Base-by-base conservation (phyloP, 106 monocot genomes). In the Dendrobium catenatum region DNA sequence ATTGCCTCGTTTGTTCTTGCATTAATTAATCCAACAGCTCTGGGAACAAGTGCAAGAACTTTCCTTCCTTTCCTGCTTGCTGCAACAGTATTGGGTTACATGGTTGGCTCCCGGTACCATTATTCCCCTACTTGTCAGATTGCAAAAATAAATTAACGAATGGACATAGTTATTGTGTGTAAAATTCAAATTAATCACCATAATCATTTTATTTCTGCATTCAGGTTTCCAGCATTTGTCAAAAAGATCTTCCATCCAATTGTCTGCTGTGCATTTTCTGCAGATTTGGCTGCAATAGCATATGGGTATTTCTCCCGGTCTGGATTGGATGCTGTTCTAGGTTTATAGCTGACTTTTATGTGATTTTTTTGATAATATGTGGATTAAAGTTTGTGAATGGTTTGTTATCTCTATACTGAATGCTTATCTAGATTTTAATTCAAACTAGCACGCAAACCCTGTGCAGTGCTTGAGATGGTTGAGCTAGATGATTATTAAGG, bases 171-270 rank as follows among this genome's bases (percentile, higher is more conserved):
- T 44, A 0, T 74, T 42, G 49, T n/a, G 0, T 27, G 15, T 24
- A 26, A 22, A 47, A 49, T 42, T n/a, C 26, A 9, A 76, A 76
- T 49, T 15, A 15, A 49, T 26, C 49, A 76, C 49, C 22, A 26
- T 3, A 40, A 56, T 19, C 48, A 13, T 78, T 24, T 46, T 67
- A 78, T 72, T 41, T 59, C 42, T 42, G 70, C 19, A 19, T 81
- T 83, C 86, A 98, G 98, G 87, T 94, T 95, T 51, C 94, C 94
- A 64, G 68, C 88, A 41, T 46, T 61, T 77, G 58, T 87, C 43
- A 98, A 90, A 86, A 91, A 86, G 86, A 85, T 95, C 73, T 87
- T 98, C 82, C 98, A 98, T 86, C 98, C 98, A 76, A 93, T 98
- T 84, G 86, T 98, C 64, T 95, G 88, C 55, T 98, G 95, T 85